These are phyloP conservation scores for Corymbia maculata DNA, from an alignment of 345 rosid species.

Conservation along the genomic window DNA sequence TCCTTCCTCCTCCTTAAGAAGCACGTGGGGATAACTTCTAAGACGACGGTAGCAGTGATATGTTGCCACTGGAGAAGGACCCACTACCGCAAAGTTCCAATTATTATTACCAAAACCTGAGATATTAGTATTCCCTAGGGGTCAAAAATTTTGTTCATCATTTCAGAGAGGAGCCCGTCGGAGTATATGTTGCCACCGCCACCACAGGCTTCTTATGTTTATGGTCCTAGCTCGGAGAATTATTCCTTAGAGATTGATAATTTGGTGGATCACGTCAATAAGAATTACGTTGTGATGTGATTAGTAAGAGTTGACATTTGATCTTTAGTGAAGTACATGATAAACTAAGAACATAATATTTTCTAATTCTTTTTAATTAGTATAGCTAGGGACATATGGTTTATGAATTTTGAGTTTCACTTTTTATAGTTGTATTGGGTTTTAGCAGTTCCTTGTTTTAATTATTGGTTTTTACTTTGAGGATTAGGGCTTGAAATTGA, in stretches of 20 bases:
- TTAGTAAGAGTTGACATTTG: neutral
- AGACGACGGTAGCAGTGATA: no score
- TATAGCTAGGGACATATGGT: neutral
- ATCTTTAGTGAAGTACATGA: neutral
- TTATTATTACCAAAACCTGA: neutral
- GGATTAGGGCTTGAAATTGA: neutral
- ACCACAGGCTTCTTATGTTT: neutral
- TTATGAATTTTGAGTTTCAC: neutral
- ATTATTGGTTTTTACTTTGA: neutral
- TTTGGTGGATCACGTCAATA: neutral
- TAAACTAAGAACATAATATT: neutral
- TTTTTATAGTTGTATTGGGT: neutral
- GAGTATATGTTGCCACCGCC: neutral
- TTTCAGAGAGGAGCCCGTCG: neutral
- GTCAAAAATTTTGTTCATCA: neutral
- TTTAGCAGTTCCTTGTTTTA: neutral
- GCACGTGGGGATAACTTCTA: neutral
- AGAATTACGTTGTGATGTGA: neutral
- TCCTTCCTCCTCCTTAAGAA: neutral
- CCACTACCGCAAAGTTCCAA: rapidly evolving
- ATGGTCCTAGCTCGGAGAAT: neutral
- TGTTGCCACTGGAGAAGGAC: neutral
- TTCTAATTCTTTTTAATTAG: neutral
- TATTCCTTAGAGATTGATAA: neutral
- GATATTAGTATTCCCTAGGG: neutral